A percentile compares a stretch with the other conserved stretches of the same genome.
These are phyloP conservation scores for Oldenlandia corymbosa DNA, from an alignment of 257 asterid genomes.

Conservation along the genomic window DNA sequence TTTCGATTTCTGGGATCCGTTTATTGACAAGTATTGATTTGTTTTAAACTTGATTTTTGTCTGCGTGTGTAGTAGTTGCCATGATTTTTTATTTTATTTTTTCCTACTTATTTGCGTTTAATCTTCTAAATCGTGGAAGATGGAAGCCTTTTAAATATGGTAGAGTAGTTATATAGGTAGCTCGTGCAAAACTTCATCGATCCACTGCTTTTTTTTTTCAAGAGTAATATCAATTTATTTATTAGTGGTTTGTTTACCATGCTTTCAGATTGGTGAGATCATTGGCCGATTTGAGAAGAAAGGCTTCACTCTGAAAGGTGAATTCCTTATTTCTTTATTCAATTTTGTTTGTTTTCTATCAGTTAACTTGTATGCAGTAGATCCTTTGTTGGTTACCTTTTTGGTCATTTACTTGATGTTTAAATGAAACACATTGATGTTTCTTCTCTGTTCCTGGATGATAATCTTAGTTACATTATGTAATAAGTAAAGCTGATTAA, in stretches of 20 bases:
- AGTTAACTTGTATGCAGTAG: too few species aligned
- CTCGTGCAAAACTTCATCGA: not conserved
- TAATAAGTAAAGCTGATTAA: not conserved
- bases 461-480: not conserved
- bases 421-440: not conserved
- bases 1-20: not conserved
- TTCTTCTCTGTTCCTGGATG: not conserved
- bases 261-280: conserved; percentile 87
- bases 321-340: not conserved
- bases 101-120: too few species aligned
- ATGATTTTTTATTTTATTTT: too few species aligned
- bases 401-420: not conserved
- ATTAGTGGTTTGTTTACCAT: not conserved
- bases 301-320: conserved; percentile 93
- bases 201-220: not conserved
- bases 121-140: too few species aligned
- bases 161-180: too few species aligned
- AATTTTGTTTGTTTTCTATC: not conserved
- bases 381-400: too few species aligned
- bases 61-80: too few species aligned
- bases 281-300: conserved; percentile 90
- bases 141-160: too few species aligned
- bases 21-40: too few species aligned
- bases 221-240: not conserved
- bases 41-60: too few species aligned